Evolutionary conservation across 2,329 filamentous ascomycete species (phyloP).

Genomic region (Fusarium sp.): DNA sequence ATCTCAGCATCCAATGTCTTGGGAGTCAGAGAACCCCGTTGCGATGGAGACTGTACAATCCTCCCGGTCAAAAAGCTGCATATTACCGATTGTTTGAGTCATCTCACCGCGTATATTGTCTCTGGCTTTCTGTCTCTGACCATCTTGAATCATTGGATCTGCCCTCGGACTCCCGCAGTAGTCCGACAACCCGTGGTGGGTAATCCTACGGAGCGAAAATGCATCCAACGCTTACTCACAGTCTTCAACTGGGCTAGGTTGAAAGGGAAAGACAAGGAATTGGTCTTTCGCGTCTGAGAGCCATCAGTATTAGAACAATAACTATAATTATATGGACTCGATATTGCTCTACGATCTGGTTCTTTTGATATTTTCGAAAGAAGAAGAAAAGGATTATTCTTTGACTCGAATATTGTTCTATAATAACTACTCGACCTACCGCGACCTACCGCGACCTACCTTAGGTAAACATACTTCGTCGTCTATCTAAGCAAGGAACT

Average conservation of each 20-base stretch:
- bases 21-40: neutral
- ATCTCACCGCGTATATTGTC: slow-evolving; percentile 19
- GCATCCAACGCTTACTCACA: slow-evolving; percentile 8
- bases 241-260: neutral
- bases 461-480: neutral
- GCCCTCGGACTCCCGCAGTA: slow-evolving; percentile 36
- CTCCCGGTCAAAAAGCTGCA: neutral
- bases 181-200: slow-evolving; percentile 31
- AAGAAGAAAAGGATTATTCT: neutral
- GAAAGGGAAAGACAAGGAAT: neutral
- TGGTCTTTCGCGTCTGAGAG: neutral
- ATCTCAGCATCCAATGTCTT: neutral
- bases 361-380: neutral
- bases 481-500: neutral
- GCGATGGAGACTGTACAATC: neutral
- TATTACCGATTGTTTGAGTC: slow-evolving; percentile 20
- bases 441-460: too few species aligned
- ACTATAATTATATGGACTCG: neutral
- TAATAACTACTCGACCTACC: neutral
- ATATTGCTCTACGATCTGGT: neutral
- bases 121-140: neutral
- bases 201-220: neutral
- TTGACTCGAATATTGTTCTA: neutral
- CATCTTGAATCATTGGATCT: neutral
- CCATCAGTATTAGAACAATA: neutral